Evolutionary conservation across 805 yeast genomes (phyloP), one percentile per base, ranked within the genome.

Genomic region (Kazachstania bromeliacearum): DNA sequence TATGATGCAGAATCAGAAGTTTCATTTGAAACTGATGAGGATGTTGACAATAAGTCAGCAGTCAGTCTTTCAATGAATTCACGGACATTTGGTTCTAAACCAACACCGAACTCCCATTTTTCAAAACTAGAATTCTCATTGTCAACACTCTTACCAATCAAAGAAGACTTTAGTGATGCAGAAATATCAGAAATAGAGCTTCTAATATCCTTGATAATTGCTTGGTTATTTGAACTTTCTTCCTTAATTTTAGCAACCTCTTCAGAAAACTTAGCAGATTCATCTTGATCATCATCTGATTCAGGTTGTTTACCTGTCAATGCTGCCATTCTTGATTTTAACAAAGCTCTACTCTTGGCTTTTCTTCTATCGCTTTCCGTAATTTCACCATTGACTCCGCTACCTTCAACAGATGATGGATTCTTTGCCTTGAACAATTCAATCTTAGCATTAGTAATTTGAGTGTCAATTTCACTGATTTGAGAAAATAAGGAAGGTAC

Each of bases 321-420:
- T 3, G 89, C 85, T 20, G 95, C 94, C 94, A 89, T 87, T 47
- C 95, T 73, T 34, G 88, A 83, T 44, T 78, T 77, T 47, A 92
- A 66, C 38, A 77, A 62, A 28, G 89, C 94, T 52, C 82, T 80
- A 28, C 84, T 78, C 47, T 73, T 79, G 27, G 89, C 92, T 48
- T 82, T 81, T 44, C 82, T 73, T 41, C 82, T 72, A 54, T 88
- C 96, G 10, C 75, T 61, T 18, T 84, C 96, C 3, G 96, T 88
- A 7, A 85, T 73, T 41, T 76, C 75, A 21, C 96, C 96, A 50
- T 80, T 76, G 32, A 85, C 80, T 6, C 96, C 97, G 5, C 92
- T 74, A 4, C 96, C 96, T 19, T 68, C 66, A 59, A 85, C 68
- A 3, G 78, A 68, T 2, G 75, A 70, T 8, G 96, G 95, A 50